Conservation (phyloP, 768 basidiomycete genomes). For the Leccinum disarticulatum region DNA sequence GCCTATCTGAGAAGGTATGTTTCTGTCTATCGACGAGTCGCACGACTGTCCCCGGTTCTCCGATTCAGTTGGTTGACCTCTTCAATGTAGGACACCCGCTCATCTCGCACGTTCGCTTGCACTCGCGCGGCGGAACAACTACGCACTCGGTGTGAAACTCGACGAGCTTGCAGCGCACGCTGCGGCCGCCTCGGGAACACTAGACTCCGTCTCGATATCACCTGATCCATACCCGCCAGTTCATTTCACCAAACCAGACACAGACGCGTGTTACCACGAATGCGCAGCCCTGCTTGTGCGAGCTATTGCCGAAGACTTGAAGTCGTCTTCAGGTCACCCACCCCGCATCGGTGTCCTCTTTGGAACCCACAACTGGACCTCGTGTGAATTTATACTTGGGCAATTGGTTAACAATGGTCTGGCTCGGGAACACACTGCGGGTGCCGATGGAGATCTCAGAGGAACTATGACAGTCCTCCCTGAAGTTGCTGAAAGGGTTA, state of each 20-base stretch:
- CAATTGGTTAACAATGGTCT: constrained; percentile 59
- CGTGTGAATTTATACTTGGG: constrained; percentile 58
- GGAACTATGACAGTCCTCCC: constrained; percentile 44
- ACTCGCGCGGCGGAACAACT: constrained; percentile 64
- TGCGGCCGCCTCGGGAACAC: constrained; percentile 19
- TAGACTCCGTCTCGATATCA: constrained; percentile 46
- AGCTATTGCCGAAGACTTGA: constrained; percentile 54
- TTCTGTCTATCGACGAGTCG: neutral
- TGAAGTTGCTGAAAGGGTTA: constrained; percentile 62
- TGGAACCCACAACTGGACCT: constrained; percentile 83
- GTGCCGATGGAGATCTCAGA: constrained; percentile 17
- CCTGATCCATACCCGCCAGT: constrained; percentile 63
- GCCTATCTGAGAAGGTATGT: constrained; percentile 76
- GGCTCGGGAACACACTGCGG: constrained; percentile 23
- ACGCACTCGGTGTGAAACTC: constrained; percentile 85
- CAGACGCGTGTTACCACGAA: constrained; percentile 70
- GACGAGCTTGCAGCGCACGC: constrained; percentile 62
- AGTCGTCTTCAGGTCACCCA: constrained; percentile 11
- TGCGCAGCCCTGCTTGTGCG: constrained; percentile 58
- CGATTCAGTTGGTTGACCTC: neutral
- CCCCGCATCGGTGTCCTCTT: constrained; percentile 65
- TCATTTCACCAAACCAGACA: constrained; percentile 64
- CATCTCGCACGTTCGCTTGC: constrained; percentile 64
- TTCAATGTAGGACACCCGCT: constrained; percentile 51
- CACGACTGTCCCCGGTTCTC: neutral